Conservation (phyloP, 257 asterid species). For the Catharanthus roseus region DNA sequence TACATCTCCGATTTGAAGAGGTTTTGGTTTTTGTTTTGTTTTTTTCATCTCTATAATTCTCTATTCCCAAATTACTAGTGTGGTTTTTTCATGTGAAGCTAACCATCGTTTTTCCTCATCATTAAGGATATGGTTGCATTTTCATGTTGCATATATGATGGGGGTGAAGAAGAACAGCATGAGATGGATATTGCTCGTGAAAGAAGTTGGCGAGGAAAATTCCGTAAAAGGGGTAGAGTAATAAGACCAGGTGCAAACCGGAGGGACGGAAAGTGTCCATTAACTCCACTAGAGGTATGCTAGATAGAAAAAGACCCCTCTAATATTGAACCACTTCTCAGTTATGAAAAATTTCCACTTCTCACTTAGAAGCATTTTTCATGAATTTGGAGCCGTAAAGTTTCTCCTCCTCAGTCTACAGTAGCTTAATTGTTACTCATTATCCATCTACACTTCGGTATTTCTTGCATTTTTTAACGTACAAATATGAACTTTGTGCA, state of each 20-base stretch:
- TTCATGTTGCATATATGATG: slow-evolving; percentile 93
- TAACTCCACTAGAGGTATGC: slow-evolving; percentile 92
- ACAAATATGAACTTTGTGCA: too few species aligned
- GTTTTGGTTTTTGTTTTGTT: too few species aligned
- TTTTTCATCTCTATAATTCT: slow-evolving; percentile 13
- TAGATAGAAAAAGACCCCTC: background rate
- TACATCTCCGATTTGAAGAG: slow-evolving; percentile 99
- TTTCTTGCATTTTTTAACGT: too few species aligned
- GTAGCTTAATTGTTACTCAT: background rate
- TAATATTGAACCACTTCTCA: background rate
- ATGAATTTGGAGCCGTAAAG: background rate
- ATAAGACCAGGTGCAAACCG: slow-evolving; percentile 94
- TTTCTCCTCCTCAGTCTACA: background rate
- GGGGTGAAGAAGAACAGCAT: slow-evolving; percentile 87
- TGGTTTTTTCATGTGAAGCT: background rate
- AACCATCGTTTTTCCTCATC: slow-evolving; percentile 10
- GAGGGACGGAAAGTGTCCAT: slow-evolving; percentile 91
- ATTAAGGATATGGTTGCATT: slow-evolving; percentile 98
- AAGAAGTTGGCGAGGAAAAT: slow-evolving; percentile 98
- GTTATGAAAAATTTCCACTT: too few species aligned
- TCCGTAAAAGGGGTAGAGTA: slow-evolving; percentile 83
- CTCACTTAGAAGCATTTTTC: background rate
- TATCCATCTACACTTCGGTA: too few species aligned
- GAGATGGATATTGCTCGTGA: slow-evolving; percentile 98
- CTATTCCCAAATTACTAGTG: slow-evolving; percentile 4